Conservation (phyloP, 805 yeast species). For the Cyberlindnera bimundalis region DNA sequence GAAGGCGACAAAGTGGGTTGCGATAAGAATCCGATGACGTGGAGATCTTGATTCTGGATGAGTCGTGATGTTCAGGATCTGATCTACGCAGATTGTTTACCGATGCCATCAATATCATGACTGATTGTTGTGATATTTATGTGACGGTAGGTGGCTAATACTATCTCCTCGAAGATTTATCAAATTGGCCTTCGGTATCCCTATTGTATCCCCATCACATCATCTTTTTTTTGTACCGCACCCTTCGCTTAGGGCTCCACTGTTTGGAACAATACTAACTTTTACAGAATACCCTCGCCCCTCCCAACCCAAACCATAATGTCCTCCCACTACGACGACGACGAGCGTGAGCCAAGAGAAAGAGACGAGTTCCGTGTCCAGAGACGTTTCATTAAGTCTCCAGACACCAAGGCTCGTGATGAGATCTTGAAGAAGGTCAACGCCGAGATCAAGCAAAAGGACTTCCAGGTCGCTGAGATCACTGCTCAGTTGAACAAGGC, state of each 20-base stretch:
- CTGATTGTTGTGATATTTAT: too few species aligned
- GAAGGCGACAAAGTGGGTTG: too few species aligned
- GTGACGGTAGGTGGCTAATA: too few species aligned
- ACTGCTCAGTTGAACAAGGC: slow-evolving; percentile 54
- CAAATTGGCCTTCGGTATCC: too few species aligned
- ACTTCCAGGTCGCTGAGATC: slow-evolving; percentile 48
- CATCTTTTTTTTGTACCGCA: too few species aligned
- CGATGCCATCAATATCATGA: too few species aligned
- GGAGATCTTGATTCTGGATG: neutral
- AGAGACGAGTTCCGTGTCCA: slow-evolving; percentile 24
- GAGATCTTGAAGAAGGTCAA: slow-evolving; percentile 51
- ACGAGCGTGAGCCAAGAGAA: slow-evolving; percentile 12
- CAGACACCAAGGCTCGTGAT: slow-evolving; percentile 66
- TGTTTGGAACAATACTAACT: neutral
- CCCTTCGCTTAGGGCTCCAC: too few species aligned
- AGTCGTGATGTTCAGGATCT: too few species aligned
- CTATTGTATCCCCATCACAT: too few species aligned
- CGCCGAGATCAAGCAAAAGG: slow-evolving; percentile 61
- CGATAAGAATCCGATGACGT: too few species aligned
- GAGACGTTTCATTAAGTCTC: slow-evolving; percentile 58
- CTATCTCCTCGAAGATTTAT: too few species aligned
- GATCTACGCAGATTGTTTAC: too few species aligned
- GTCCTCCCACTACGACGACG: slow-evolving; percentile 16
- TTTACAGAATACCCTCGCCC: neutral
- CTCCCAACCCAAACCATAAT: slow-evolving; percentile 1